These are phyloP conservation scores for Rhododendron williamsianum DNA, from an alignment of 148 eudicot genomes.

Conservation along the genomic window DNA sequence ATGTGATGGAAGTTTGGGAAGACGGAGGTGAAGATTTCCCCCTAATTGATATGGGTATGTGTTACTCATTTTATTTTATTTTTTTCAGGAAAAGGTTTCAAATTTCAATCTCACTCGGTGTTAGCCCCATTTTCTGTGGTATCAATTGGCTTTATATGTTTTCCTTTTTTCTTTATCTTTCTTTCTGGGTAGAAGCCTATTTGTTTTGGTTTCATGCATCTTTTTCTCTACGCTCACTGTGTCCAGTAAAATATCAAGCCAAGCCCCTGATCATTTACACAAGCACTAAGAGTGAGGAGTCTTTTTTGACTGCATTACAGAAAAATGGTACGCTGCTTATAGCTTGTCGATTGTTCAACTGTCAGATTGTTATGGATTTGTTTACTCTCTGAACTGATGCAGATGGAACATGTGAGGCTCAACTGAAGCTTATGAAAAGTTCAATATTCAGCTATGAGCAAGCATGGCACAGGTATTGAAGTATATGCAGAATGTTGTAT, in stretches of 20 bases:
- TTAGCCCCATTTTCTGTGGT: background rate
- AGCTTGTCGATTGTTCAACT: background rate
- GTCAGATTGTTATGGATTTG: slow-evolving; percentile 11
- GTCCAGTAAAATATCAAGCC: slow-evolving; percentile 89
- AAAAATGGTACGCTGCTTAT: slow-evolving; percentile 49
- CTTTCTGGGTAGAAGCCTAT: background rate
- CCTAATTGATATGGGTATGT: slow-evolving; percentile 74
- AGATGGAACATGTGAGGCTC: slow-evolving; percentile 58
- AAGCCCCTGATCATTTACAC: slow-evolving; percentile 74
- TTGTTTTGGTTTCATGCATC: background rate
- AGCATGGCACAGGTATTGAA: slow-evolving; percentile 95
- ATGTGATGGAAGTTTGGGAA: slow-evolving; percentile 93
- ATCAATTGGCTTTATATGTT: background rate
- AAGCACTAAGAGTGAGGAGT: slow-evolving; percentile 85
- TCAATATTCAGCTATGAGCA: slow-evolving; percentile 88
- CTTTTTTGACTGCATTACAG: slow-evolving; percentile 73
- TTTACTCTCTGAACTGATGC: slow-evolving; percentile 24
- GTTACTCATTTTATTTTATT: background rate
- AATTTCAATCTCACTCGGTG: background rate
- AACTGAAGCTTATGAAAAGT: slow-evolving; percentile 91
- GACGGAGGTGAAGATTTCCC: slow-evolving; percentile 64
- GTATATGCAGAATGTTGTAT: background rate
- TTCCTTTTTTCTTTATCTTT: background rate
- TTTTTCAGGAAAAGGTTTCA: background rate
- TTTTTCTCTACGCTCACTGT: slow-evolving; percentile 6